A percentile compares a stretch with the other conserved stretches of the same genome.
Evolutionary conservation across 2,329 filamentous ascomycete genomes (phyloP).

Genomic region (Scedosporium minutisporum): DNA sequence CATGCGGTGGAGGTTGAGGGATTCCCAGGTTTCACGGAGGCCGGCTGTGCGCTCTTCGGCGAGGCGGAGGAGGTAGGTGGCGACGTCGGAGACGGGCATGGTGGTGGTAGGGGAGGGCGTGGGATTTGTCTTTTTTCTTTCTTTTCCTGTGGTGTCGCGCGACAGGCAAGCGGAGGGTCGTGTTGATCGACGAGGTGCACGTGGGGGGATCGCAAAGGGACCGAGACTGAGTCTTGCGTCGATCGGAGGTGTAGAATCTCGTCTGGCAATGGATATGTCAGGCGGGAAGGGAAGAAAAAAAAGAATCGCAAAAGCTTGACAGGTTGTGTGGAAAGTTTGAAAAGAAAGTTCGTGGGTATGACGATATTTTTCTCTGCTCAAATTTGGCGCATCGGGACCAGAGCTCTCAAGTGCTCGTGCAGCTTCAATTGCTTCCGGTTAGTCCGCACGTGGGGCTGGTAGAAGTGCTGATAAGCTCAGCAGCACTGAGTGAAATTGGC

Average conservation of each 20-base stretch:
- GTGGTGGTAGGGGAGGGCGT: not conserved
- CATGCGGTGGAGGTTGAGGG: constrained; percentile 43
- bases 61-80: not conserved
- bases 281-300: no score
- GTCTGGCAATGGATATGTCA: no score
- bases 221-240: no score
- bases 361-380: not conserved
- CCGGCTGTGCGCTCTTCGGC: constrained; percentile 24
- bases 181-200: no score
- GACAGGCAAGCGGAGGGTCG: no score
- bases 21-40: constrained; percentile 35
- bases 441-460: not conserved
- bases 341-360: not conserved
- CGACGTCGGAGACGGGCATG: not conserved
- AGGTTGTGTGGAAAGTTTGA: not conserved
- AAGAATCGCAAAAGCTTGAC: not conserved
- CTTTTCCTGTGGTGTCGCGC: not conserved
- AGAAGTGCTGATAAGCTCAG: not conserved
- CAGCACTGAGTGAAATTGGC: not conserved
- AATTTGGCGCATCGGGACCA: not conserved
- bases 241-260: no score
- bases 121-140: not conserved
- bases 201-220: no score
- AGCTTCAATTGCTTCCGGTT: not conserved
- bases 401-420: not conserved